These are phyloP conservation scores for Arthroderma uncinatum DNA, from an alignment of 2,329 filamentous ascomycete genomes.

Conservation along the genomic window DNA sequence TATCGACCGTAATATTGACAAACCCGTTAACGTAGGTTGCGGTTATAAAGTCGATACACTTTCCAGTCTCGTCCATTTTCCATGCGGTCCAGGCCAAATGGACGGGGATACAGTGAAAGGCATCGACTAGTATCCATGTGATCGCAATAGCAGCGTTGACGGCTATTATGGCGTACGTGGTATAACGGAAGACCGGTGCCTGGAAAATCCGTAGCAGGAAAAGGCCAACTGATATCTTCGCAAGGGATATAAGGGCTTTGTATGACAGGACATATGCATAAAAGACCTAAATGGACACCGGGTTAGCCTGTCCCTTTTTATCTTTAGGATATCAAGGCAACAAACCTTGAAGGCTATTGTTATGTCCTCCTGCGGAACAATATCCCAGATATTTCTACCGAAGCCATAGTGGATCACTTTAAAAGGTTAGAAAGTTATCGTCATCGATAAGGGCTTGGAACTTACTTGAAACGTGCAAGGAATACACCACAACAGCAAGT, in stretches of 20 bases:
- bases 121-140: slow-evolving; percentile 16
- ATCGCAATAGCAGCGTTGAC: slow-evolving; percentile 17
- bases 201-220: slow-evolving; percentile 20
- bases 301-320: not conserved
- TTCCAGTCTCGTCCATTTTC: slow-evolving; percentile 13
- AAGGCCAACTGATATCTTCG: slow-evolving; percentile 20
- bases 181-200: slow-evolving; percentile 14
- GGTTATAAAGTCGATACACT: slow-evolving; percentile 17
- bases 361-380: slow-evolving; percentile 15
- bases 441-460: not conserved
- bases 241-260: slow-evolving; percentile 18
- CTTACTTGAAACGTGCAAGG: not conserved
- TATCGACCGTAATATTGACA: slow-evolving; percentile 18
- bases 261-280: slow-evolving; percentile 16
- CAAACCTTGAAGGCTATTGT: slow-evolving; percentile 16
- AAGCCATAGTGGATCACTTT: slow-evolving; percentile 12
- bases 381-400: slow-evolving; percentile 18
- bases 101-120: slow-evolving; percentile 17
- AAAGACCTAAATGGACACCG: slow-evolving; percentile 11
- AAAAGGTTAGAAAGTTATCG: not conserved
- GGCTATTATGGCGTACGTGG: slow-evolving; percentile 16
- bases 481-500: not conserved
- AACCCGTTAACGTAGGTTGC: slow-evolving; percentile 15
- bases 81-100: slow-evolving; percentile 18
- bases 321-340: not conserved